Evolutionary conservation across 2,329 filamentous ascomycete genomes (phyloP), one percentile per base, ranked within the genome.

Genomic region (Drechslera avenae): DNA sequence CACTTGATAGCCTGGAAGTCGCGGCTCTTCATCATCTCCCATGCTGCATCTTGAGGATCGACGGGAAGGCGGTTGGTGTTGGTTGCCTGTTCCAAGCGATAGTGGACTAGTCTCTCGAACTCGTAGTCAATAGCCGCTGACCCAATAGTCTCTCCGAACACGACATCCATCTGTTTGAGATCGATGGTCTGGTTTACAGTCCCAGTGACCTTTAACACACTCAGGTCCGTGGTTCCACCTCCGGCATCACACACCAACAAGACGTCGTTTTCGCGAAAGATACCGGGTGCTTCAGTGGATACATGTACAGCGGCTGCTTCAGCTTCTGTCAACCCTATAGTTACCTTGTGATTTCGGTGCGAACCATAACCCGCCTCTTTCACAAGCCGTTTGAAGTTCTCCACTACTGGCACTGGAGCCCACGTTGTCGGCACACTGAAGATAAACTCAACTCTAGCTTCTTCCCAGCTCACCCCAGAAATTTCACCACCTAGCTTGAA

Each of bases 361-460:
- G 57, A 50, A 3, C 79, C 81, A 52, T 83, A 85, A 0, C 81
- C 81, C 1, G 80, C 78, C 13, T 73, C 65, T 12, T 64, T 59
- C 2, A 83, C 77, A 23, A 81, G 76, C 1, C 61, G 60, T 50
- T 79, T 79, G 67, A 83, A 84, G 4, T 65, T 68, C 63, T 83
- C 81, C 42, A 83, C 78, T 2, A 79, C 77, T 6, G 75, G 73
- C 50, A 79, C 71, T 2, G 71, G 78, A 8, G 73, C 75, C 82
- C 82, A 85, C 0, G 82, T 84, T 1, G 82, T 84, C 0, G 82
- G 82, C 1, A 83, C 81, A 37, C 79, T 81, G 66, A 84, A 84
- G 7, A 83, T 67, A 57, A 83, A 85, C 32, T 79, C 76, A 1
- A 84, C 77, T 0, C 68, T 69, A 46, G 80, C 73, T 63, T 65